Evolutionary conservation across 768 basidiomycete genomes (phyloP), one percentile per base, ranked within the genome.

Genomic region (Pleurotus eryngii): DNA sequence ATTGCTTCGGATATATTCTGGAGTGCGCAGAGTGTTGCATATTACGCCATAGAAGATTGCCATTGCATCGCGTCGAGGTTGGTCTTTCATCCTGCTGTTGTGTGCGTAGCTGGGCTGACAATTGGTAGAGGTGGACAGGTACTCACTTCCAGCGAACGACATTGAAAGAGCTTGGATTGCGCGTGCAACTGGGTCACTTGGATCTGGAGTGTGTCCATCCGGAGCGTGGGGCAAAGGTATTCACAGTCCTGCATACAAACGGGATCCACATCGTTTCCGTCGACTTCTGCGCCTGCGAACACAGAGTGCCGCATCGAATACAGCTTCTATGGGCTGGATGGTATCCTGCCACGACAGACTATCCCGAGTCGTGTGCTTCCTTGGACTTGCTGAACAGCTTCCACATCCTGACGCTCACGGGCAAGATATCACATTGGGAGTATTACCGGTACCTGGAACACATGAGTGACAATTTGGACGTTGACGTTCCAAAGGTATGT

Each of bases 231-330:
- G 46, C 58, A 24, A 55, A 69, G n/a, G 57, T 65, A 12, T 75
- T 74, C 54, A 60, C 68, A 1, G 59, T 76, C n/a, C 48, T 76
- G 49, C 63, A 72, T 53, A 57, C 45, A 0, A 62, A 64, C 49
- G 72, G 70, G 0, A 65, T 76, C 15, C 74, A 74, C 49, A 35
- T 60, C 2, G 65, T 75, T 3, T 55, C 30, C 4, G 35, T 75
- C 0, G 61, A 68, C 53, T 75, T 67, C 55, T 76, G 75, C 54
- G 60, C 59, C 1, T 76, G 74, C 59, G 58, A 61, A 4, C 45
- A 58, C 0, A 22, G 20, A 35, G 38, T 60, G n/a, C 49, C 59
- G 1, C 65, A 55, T 5, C 51, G 58, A 8, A 51, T 64, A 3
- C 74, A 76, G 60, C 63, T 76, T 8, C 65, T 74, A 15, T 67